phyloP scores from a whole-genome alignment of 192 early-diverging fungal species.

The Glomus cerebriforme region DNA sequence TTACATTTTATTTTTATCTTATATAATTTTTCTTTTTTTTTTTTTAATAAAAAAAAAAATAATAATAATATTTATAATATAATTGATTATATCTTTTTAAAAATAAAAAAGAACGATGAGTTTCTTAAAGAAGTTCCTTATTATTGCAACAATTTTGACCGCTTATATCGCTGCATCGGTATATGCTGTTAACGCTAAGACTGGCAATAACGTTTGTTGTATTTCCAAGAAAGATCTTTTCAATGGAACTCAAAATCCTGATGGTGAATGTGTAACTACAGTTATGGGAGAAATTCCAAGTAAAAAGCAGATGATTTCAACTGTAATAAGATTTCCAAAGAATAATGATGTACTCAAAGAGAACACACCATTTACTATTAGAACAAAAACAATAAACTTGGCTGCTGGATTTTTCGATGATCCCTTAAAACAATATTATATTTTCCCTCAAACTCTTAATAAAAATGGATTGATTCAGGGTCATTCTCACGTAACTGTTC shows the following conservation, averaged over 20 bases:
- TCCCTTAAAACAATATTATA: not conserved
- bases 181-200: not conserved
- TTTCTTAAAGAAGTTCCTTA: not conserved
- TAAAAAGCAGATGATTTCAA: not conserved
- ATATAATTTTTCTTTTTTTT: no score
- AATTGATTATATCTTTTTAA: no score
- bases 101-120: not conserved
- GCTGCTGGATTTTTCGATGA: not conserved
- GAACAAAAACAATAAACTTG: no score
- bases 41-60: no score
- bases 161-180: not conserved
- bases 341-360: not conserved
- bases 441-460: not conserved
- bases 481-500: slow-evolving; percentile 12
- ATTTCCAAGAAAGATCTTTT: not conserved
- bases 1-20: no score
- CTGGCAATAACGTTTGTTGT: not conserved
- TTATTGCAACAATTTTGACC: not conserved
- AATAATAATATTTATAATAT: no score
- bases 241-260: slow-evolving; percentile 3
- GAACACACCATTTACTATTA: not conserved
- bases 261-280: not conserved
- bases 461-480: not conserved
- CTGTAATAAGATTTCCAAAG: not conserved
- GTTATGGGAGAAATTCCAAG: not conserved